Evolutionary conservation across 176 grass and related monocot species (phyloP).

Genomic region (Olyra latifolia): DNA sequence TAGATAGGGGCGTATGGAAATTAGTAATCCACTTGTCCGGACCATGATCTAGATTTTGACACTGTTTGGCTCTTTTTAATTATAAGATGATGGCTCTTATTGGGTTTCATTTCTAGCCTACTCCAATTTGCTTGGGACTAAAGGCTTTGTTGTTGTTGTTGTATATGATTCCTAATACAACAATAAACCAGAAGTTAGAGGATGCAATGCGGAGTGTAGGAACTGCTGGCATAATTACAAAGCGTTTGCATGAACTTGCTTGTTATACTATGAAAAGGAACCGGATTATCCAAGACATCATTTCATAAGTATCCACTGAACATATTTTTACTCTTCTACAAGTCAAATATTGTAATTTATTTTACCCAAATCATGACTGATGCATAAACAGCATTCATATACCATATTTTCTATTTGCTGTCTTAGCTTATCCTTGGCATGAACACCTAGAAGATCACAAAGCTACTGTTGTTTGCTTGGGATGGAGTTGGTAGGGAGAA

Average conservation of each 20-base stretch:
- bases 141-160: no score
- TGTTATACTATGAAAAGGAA: neutral
- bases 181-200: no score
- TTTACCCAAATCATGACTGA: conserved; percentile 13
- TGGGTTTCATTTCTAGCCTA: no score
- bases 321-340: conserved; percentile 18
- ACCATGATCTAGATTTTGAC: no score
- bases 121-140: no score
- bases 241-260: neutral
- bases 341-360: conserved; percentile 31
- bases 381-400: conserved; percentile 14
- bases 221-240: no score
- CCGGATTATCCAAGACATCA: conserved; percentile 3
- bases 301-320: neutral
- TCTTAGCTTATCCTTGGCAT: conserved; percentile 14
- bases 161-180: neutral
- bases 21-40: no score
- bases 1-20: no score
- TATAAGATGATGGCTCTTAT: no score
- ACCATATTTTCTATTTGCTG: conserved; percentile 11
- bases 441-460: conserved; percentile 31
- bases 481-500: conserved; percentile 18
- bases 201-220: no score
- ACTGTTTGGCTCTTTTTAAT: no score
- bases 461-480: neutral